Evolutionary conservation across 768 basidiomycete species (phyloP).

Genomic region (Clavulina sp.): DNA sequence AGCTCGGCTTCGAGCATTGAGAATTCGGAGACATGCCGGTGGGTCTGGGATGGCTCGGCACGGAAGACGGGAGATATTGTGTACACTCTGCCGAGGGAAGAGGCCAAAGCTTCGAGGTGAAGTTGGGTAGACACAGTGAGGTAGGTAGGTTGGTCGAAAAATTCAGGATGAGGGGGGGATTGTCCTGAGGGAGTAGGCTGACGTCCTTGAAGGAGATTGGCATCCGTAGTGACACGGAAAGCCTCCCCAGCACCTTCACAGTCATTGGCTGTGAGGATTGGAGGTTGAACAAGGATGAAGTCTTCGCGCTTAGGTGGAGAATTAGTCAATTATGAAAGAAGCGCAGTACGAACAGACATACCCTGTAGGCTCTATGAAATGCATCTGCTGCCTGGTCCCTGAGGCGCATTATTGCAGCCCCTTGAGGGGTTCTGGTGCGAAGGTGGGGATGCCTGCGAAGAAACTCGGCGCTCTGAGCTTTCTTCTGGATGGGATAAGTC

Average conservation of each 20-base stretch:
- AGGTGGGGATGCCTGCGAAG: conserved; percentile 77
- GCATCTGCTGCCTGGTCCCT: conserved; percentile 38
- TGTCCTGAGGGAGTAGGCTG: conserved; percentile 9
- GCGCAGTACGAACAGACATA: conserved; percentile 19
- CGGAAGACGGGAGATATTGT: conserved; percentile 90
- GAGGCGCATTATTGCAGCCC: conserved; percentile 59
- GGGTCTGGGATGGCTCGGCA: conserved; percentile 76
- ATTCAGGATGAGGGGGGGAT: conserved; percentile 26
- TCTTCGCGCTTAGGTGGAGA: conserved; percentile 38
- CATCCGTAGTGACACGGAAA: conserved; percentile 43
- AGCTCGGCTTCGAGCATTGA: conserved; percentile 99
- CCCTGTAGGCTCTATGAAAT: conserved; percentile 57
- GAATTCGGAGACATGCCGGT: conserved; percentile 90
- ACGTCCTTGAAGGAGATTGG: conserved; percentile 10
- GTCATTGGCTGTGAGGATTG: conserved; percentile 78
- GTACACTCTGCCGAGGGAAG: conserved; percentile 67
- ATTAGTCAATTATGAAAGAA: conserved; percentile 3
- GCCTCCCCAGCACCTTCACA: conserved; percentile 94
- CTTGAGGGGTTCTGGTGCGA: conserved; percentile 58
- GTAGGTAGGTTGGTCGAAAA: conserved; percentile 61
- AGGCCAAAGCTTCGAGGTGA: conserved; percentile 77
- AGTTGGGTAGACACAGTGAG: conserved; percentile 93
- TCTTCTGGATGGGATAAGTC: conserved; percentile 87
- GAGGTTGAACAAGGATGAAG: conserved; percentile 66
- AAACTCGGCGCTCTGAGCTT: conserved; percentile 58